phyloP scores from a whole-genome alignment of 2,329 filamentous ascomycete species.

The Cladosporium sp. region DNA sequence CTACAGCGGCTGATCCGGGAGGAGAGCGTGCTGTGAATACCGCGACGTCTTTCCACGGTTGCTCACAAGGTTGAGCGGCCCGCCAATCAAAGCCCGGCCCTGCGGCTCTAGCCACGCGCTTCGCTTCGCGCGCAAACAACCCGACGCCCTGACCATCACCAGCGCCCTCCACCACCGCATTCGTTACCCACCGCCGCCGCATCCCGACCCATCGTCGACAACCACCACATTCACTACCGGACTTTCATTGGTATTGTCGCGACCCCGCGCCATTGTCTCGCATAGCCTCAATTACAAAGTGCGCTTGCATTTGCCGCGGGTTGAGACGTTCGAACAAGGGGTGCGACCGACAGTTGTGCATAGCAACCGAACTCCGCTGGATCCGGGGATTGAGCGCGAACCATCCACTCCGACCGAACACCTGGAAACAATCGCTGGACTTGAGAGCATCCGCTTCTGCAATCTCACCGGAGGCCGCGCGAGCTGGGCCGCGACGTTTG shows the following conservation, averaged over 20 bases:
- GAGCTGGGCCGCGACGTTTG: not conserved
- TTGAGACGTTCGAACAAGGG: slow-evolving; percentile 1
- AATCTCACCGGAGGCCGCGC: not conserved
- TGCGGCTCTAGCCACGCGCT: not conserved
- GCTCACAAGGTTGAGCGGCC: not conserved
- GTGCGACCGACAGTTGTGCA: not conserved
- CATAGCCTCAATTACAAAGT: not conserved
- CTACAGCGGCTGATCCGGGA: too few species aligned
- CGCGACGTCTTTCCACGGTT: too few species aligned
- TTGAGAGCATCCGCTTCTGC: not conserved
- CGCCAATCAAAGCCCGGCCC: not conserved
- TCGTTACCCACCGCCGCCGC: not conserved
- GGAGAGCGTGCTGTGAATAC: too few species aligned
- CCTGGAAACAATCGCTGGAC: not conserved
- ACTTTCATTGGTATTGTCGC: slow-evolving; percentile 5
- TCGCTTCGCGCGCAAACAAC: slow-evolving; percentile 1
- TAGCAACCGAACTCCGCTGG: slow-evolving; percentile 2
- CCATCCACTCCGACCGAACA: not conserved
- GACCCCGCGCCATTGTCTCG: slow-evolving; percentile 1
- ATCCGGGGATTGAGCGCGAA: not conserved
- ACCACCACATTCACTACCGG: not conserved
- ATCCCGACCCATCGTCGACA: not conserved
- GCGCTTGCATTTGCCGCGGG: not conserved
- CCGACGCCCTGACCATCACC: slow-evolving; percentile 1
- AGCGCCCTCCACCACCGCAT: not conserved